phyloP scores from a whole-genome alignment of 768 basidiomycete genomes.

The Trametes maxima region DNA sequence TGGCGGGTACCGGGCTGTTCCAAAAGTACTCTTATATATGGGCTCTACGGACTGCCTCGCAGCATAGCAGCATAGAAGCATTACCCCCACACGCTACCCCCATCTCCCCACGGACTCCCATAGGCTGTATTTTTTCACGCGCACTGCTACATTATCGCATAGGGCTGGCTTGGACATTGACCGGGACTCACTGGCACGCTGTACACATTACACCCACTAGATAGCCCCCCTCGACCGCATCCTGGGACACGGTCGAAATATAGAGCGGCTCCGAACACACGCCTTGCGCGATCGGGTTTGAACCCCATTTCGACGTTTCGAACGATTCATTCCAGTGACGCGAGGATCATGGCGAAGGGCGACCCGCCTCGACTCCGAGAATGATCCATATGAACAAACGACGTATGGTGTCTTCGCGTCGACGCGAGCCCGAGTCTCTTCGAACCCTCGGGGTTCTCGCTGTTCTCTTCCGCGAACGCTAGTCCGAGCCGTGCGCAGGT shows the following conservation, averaged over 20 bases:
- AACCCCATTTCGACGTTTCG: conserved; percentile 12
- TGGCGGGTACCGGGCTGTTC: background rate
- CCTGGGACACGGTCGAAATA: conserved; percentile 10
- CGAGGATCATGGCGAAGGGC: conserved; percentile 18
- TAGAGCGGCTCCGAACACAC: conserved; percentile 17
- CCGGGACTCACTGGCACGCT: conserved; percentile 1
- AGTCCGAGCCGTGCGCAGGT: background rate
- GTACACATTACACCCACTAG: conserved; percentile 2
- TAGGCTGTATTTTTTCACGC: background rate
- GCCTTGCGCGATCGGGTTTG: conserved; percentile 2
- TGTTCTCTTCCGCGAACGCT: conserved; percentile 6
- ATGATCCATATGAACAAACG: conserved; percentile 18
- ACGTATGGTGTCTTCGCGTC: conserved; percentile 5
- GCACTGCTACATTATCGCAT: background rate
- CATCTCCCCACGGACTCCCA: conserved; percentile 2
- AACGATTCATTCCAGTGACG: conserved; percentile 12
- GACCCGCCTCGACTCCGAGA: conserved; percentile 23
- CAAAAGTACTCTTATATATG: conserved; percentile 5
- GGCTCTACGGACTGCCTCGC: conserved; percentile 10
- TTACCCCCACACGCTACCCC: background rate
- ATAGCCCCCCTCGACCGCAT: background rate
- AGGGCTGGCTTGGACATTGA: background rate
- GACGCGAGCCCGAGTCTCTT: background rate
- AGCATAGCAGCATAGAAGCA: too few species aligned
- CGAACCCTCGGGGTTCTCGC: background rate